Conservation (phyloP, 1,284 basidiomycete species). For the Cutaneotrichosporon sp. region DNA sequence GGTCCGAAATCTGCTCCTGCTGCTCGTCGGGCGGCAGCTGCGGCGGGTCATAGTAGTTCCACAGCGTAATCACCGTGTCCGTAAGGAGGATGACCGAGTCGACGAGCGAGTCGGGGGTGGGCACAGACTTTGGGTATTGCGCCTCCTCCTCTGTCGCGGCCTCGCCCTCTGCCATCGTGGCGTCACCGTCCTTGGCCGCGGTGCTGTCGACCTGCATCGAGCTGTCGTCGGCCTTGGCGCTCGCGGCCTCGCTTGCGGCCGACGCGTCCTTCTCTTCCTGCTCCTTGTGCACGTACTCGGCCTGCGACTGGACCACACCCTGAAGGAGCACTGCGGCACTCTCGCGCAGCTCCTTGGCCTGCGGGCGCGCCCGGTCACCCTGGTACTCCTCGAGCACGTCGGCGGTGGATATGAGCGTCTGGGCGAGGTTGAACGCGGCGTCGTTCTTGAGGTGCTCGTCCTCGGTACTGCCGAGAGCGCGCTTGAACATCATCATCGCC, state of each 20-base stretch:
- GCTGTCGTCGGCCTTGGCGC: slow-evolving; percentile 6
- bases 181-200: slow-evolving; percentile 3
- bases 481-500: slow-evolving; percentile 35
- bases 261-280: slow-evolving; percentile 7
- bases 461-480: slow-evolving; percentile 27
- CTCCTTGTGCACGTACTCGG: slow-evolving; percentile 19
- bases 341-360: slow-evolving; percentile 20
- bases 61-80: slow-evolving; percentile 34
- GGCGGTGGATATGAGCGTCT: slow-evolving; percentile 30
- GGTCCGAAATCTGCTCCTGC: slow-evolving; percentile 28
- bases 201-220: slow-evolving; percentile 14
- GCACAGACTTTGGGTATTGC: slow-evolving; percentile 34
- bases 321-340: slow-evolving; percentile 31
- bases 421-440: slow-evolving; percentile 44
- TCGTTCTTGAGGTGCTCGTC: slow-evolving; percentile 35
- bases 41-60: slow-evolving; percentile 28
- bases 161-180: slow-evolving; percentile 50
- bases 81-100: slow-evolving; percentile 37
- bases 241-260: slow-evolving; percentile 6
- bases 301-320: slow-evolving; percentile 36
- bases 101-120: slow-evolving; percentile 38
- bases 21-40: slow-evolving; percentile 28
- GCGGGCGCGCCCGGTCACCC: not conserved
- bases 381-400: slow-evolving; percentile 42
- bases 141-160: slow-evolving; percentile 10